Evolutionary conservation across 108 stramenopile species (phyloP), one percentile per base, ranked within the genome.

Genomic region (Cyclostephanos invisitatus): DNA sequence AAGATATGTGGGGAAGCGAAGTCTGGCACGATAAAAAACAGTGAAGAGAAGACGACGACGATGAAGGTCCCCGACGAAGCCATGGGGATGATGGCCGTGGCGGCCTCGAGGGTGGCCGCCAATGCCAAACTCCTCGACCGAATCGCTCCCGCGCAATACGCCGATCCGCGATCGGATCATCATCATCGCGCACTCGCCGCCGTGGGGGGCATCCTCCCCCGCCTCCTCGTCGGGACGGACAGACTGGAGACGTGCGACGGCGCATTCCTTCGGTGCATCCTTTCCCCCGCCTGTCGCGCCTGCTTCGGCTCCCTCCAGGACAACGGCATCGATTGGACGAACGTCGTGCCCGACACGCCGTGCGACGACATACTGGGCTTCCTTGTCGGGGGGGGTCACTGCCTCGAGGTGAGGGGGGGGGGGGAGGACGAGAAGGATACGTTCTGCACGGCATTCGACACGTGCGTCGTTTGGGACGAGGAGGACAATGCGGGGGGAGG

Each of bases 261-360:
- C 0, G 72, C 84, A 21, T 95, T 95, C 67, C 58, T 91, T 17
- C 10, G 65, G 25, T 95, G 94, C 74, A 25, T 95, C 44, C 72
- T 77, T 53, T 65, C 85, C 70, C 50, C 68, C 53, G 61, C 72
- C 21, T 95, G 94, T 63, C 71, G 83, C 38, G 51, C 68, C n/a
- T 95, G 94, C 78, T 95, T 95, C 67, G 69, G 65, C 25, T 46
- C 83, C 20, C 37, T 95, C 29, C 67, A 88, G 49, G 63, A 68
- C 15, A 67, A 87, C 50, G 62, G 77, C 44, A 83, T 95, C 55
- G 94, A 95, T 57, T 95, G 94, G 94, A 77, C 91, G 14, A 84
- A 86, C 35, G 88, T 95, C 25, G 70, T 90, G 3, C 79, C 83
- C 6, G 85, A 88, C 56, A 87, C 87, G n/a, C 75, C 83, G 8